Percentiles rank a stretch among this genome's conserved stretches.
phyloP scores from a whole-genome alignment of 495 filamentous ascomycete genomes.

The Penicillium coprophilum region DNA sequence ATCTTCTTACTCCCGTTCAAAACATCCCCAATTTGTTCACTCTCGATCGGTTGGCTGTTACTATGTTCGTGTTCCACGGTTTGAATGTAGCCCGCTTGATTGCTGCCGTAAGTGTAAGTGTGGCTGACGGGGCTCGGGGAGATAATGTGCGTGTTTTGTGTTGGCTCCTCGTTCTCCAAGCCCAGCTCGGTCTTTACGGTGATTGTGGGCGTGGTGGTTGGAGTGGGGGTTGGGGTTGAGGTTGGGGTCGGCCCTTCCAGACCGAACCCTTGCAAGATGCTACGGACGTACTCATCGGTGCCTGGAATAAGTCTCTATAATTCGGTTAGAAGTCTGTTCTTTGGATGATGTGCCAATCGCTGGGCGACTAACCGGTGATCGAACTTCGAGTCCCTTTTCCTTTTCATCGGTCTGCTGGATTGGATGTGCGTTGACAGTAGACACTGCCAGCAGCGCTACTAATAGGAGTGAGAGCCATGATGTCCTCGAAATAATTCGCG shows the following conservation, averaged over 20 bases:
- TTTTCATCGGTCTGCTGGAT: slow-evolving; percentile 7
- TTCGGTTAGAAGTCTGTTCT: slow-evolving; percentile 5
- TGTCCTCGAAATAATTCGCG: background rate
- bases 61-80: slow-evolving; percentile 13
- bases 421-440: slow-evolving; percentile 20
- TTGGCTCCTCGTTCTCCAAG: slow-evolving; percentile 1
- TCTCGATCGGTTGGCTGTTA: slow-evolving; percentile 17
- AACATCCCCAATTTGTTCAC: slow-evolving; percentile 22
- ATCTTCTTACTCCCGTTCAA: slow-evolving; percentile 17
- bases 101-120: background rate
- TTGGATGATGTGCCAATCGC: background rate
- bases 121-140: slow-evolving; percentile 7
- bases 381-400: slow-evolving; percentile 12
- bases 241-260: slow-evolving; percentile 12
- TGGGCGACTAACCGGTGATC: slow-evolving; percentile 19
- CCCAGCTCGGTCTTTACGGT: slow-evolving; percentile 7
- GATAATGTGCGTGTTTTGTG: slow-evolving; percentile 9
- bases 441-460: slow-evolving; percentile 12
- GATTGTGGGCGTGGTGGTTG: slow-evolving; percentile 2
- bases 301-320: slow-evolving; percentile 36
- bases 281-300: slow-evolving; percentile 24
- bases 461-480: slow-evolving; percentile 6
- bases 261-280: slow-evolving; percentile 26
- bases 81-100: slow-evolving; percentile 11
- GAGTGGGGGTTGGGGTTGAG: slow-evolving; percentile 2